Evolutionary conservation across 495 filamentous ascomycete genomes (phyloP).

Genomic region (Neurospora intermedia): DNA sequence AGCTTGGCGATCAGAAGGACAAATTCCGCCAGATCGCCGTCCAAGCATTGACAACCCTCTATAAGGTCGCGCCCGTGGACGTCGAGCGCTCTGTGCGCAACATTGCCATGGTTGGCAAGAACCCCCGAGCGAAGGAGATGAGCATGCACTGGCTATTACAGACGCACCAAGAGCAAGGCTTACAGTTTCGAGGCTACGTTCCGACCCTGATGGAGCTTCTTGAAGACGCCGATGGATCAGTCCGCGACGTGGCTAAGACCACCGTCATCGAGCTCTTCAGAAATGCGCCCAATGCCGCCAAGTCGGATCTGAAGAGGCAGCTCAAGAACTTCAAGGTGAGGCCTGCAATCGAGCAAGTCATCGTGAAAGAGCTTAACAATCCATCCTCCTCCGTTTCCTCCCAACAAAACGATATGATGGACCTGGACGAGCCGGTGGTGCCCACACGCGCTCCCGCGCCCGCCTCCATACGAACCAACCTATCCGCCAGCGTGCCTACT

Average conservation of each 20-base stretch:
- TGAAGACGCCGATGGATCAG: conserved; percentile 78
- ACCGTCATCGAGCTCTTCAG: conserved; percentile 82
- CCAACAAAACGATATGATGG: conserved; percentile 16
- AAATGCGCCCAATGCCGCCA: conserved; percentile 69
- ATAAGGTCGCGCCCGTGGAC: conserved; percentile 53
- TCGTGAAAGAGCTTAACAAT: conserved; percentile 61
- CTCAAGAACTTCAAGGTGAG: conserved; percentile 68
- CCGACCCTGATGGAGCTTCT: conserved; percentile 71
- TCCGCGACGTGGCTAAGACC: conserved; percentile 72
- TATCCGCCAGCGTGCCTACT: conserved; percentile 41
- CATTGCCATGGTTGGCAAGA: conserved; percentile 64
- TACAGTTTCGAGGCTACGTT: conserved; percentile 75
- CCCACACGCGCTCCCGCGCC: conserved; percentile 20
- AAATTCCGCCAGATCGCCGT: conserved; percentile 60
- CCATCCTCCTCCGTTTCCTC: conserved; percentile 39
- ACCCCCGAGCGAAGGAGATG: conserved; percentile 69
- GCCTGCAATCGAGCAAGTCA: conserved; percentile 69
- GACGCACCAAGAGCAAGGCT: conserved; percentile 66
- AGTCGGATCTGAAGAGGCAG: conserved; percentile 78
- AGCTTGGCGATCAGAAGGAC: conserved; percentile 81
- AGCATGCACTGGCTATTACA: conserved; percentile 75
- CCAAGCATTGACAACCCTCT: conserved; percentile 65
- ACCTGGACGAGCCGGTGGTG: conserved; percentile 28
- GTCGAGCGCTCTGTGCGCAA: conserved; percentile 75
- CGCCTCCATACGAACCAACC: conserved; percentile 28